Evolutionary conservation across 371 early-diverging fungal species (phyloP).

Genomic region (Neoconidiobolus thromboides): DNA sequence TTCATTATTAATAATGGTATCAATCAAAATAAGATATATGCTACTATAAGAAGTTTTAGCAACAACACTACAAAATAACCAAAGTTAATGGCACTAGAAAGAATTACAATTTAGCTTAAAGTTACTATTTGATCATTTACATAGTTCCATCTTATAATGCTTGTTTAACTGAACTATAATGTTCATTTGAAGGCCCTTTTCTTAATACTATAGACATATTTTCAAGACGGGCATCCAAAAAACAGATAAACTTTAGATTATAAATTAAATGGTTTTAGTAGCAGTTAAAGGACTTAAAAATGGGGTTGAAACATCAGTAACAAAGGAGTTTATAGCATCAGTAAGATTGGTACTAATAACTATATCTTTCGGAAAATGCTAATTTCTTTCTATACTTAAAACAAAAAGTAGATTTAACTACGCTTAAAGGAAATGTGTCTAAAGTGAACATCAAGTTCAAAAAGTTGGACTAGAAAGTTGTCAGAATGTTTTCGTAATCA

Average conservation of each 20-base stretch:
- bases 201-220: constrained; percentile 4
- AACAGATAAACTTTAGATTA: not conserved
- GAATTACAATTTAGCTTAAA: not conserved
- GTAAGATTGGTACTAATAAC: constrained; percentile 1
- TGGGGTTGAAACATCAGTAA: constrained; percentile 3
- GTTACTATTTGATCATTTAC: not conserved
- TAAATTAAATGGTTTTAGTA: not conserved
- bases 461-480: no score
- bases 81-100: constrained; percentile 5
- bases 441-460: no score
- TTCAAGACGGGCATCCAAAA: not conserved
- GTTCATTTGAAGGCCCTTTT: not conserved
- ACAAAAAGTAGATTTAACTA: no score
- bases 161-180: constrained; percentile 1
- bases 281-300: not conserved
- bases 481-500: no score
- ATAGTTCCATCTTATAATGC: constrained; percentile 4
- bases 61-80: constrained; percentile 1
- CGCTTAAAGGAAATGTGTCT: no score
- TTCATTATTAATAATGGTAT: no score
- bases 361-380: not conserved
- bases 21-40: not conserved
- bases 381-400: no score
- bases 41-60: not conserved
- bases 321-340: constrained; percentile 6